Percentiles rank a stretch among this genome's conserved stretches.
Conservation (phyloP, 1,139 yeast species). For the Tardiomyces blankii region DNA sequence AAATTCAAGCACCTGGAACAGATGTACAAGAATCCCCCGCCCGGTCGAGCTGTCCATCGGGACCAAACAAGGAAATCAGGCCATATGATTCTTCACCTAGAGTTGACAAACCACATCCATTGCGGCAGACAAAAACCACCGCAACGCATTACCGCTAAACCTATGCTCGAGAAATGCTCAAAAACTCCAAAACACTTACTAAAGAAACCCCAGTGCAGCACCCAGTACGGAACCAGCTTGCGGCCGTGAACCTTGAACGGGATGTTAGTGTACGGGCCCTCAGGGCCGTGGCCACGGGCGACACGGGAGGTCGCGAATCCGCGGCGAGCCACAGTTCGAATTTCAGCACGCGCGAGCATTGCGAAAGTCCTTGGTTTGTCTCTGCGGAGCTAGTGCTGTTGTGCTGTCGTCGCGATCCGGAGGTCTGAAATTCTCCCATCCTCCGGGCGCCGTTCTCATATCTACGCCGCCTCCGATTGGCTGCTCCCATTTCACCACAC, state of each 20-base stretch:
- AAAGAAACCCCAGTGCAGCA: conserved; percentile 71
- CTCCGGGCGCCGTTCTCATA: not conserved
- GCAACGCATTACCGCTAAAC: no score
- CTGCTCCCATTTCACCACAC: not conserved
- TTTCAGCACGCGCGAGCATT: not conserved
- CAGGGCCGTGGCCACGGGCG: conserved; percentile 44
- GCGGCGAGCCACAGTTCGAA: conserved; percentile 20
- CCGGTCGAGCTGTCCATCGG: no score
- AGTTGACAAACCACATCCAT: not conserved
- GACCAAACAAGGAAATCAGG: not conserved
- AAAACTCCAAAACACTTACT: no score
- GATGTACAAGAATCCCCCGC: no score
- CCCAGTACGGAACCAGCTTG: conserved; percentile 67
- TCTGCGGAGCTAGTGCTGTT: not conserved
- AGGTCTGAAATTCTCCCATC: not conserved
- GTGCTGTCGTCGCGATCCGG: not conserved
- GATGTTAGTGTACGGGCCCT: conserved; percentile 82
- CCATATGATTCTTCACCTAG: not conserved
- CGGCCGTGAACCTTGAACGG: conserved; percentile 92
- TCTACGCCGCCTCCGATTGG: conserved; percentile 1
- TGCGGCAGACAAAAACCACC: no score
- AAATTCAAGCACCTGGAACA: no score
- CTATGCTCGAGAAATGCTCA: no score
- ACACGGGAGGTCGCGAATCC: conserved; percentile 26
- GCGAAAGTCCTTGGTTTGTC: not conserved